phyloP scores from a whole-genome alignment of 495 filamentous ascomycete genomes.

The Talaromyces wortmannii region DNA sequence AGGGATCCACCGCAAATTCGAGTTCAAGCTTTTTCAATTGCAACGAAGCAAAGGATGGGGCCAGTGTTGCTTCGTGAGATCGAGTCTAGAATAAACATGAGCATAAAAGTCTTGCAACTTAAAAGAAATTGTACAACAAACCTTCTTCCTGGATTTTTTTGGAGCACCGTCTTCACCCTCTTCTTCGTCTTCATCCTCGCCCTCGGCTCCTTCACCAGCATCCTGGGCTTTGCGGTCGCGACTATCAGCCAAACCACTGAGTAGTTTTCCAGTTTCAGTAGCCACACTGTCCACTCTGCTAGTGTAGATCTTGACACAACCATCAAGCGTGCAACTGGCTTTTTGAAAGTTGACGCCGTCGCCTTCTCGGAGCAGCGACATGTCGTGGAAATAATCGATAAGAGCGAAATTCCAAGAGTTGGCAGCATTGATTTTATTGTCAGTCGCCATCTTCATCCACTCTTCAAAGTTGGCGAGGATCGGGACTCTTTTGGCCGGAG shows the following conservation, averaged over 20 bases:
- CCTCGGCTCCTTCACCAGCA: constrained; percentile 54
- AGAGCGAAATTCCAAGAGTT: constrained; percentile 99
- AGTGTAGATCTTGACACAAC: constrained; percentile 99
- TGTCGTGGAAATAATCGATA: constrained; percentile 99
- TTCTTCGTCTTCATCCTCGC: constrained; percentile 70
- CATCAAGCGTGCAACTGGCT: constrained; percentile 95
- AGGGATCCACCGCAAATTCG: constrained; percentile 91
- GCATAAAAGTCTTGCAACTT: background rate
- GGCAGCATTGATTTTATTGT: constrained; percentile 99
- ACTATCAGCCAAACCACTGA: constrained; percentile 92
- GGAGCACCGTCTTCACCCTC: constrained; percentile 72
- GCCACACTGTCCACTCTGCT: constrained; percentile 97
- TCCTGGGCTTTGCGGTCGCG: constrained; percentile 69
- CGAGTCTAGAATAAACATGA: constrained; percentile 37
- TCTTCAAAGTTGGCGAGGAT: constrained; percentile 98
- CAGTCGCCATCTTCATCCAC: constrained; percentile 99
- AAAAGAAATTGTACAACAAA: constrained; percentile 12
- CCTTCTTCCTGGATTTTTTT: constrained; percentile 73
- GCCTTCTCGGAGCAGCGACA: constrained; percentile 93
- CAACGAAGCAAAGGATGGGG: constrained; percentile 76
- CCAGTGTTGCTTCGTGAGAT: constrained; percentile 87
- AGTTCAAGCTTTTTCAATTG: constrained; percentile 97
- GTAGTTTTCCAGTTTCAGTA: constrained; percentile 90
- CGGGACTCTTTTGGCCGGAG: constrained; percentile 93
- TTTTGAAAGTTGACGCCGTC: constrained; percentile 98